phyloP scores from a whole-genome alignment of 108 stramenopile species.

The Skeletonema costatum region DNA sequence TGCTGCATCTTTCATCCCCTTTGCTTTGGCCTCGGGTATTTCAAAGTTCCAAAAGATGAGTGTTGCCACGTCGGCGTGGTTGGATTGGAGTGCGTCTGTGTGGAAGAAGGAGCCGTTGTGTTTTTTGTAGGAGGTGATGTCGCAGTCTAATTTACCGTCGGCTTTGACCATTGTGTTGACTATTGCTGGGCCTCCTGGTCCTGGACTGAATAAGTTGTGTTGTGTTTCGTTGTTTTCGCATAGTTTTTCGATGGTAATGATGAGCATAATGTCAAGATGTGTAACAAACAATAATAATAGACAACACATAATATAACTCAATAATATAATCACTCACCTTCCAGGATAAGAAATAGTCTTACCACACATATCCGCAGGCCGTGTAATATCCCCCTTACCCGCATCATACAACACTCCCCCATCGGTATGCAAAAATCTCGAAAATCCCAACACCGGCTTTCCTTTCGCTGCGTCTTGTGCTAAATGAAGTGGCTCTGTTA shows the following conservation, averaged over 20 bases:
- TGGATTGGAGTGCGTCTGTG: conserved; percentile 49
- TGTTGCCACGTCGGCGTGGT: conserved; percentile 58
- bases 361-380: conserved; percentile 63
- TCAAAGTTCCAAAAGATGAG: conserved; percentile 67
- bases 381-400: conserved; percentile 21
- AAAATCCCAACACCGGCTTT: conserved; percentile 47
- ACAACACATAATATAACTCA: too few relatives aligned
- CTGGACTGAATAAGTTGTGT: conserved; percentile 10
- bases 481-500: conserved; percentile 58
- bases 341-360: conserved; percentile 59
- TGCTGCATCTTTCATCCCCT: conserved; percentile 31
- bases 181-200: conserved; percentile 66
- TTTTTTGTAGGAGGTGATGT: conserved; percentile 50
- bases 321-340: not conserved
- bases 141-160: conserved; percentile 53
- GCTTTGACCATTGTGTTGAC: conserved; percentile 65
- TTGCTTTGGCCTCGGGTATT: conserved; percentile 50
- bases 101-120: conserved; percentile 62
- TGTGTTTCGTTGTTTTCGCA: too few relatives aligned
- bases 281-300: not conserved
- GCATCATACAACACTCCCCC: conserved; percentile 57
- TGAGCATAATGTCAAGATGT: not conserved
- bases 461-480: conserved; percentile 56
- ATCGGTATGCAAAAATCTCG: conserved; percentile 60
- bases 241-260: too few relatives aligned